Evolutionary conservation across 768 basidiomycete genomes (phyloP).

Genomic region (Neoboletus magnificus): DNA sequence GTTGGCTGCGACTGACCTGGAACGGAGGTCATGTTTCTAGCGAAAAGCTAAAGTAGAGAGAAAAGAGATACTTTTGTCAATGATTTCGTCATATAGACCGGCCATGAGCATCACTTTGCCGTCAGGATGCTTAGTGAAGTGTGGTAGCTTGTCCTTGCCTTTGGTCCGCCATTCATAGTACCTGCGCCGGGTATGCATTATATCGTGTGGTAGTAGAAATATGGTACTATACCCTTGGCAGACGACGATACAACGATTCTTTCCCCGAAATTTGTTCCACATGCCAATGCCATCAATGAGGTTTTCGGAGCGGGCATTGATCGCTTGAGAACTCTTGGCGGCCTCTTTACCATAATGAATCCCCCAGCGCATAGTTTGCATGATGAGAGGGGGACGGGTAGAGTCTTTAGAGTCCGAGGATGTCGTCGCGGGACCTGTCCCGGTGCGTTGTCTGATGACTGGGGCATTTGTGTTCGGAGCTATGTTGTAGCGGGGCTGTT

Average conservation of each 20-base stretch:
- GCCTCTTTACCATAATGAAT: constrained; percentile 65
- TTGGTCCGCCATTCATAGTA: constrained; percentile 96
- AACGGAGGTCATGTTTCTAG: background rate
- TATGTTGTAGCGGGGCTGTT: constrained; percentile 67
- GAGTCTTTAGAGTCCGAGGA: background rate
- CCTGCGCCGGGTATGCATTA: constrained; percentile 33
- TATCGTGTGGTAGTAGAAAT: background rate
- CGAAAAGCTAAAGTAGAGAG: background rate
- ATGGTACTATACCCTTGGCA: constrained; percentile 60
- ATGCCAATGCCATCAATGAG: constrained; percentile 72
- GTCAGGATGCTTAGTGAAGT: constrained; percentile 73
- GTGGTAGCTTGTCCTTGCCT: constrained; percentile 73
- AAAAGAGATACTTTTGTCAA: constrained; percentile 53
- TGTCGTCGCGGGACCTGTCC: background rate
- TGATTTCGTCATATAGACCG: constrained; percentile 75
- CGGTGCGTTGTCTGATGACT: constrained; percentile 53
- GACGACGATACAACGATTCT: constrained; percentile 80
- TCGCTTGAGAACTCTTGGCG: constrained; percentile 65
- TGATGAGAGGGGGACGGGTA: constrained; percentile 36
- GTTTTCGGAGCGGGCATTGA: constrained; percentile 86
- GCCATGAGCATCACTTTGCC: constrained; percentile 76
- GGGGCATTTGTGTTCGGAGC: constrained; percentile 79
- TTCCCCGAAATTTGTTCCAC: constrained; percentile 82
- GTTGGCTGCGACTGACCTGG: constrained; percentile 54
- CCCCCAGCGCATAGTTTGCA: constrained; percentile 92